A percentile compares a stretch with the other conserved stretches of the same genome.
Conservation (phyloP, 352 stramenopile species). For the Pythium brassicae region DNA sequence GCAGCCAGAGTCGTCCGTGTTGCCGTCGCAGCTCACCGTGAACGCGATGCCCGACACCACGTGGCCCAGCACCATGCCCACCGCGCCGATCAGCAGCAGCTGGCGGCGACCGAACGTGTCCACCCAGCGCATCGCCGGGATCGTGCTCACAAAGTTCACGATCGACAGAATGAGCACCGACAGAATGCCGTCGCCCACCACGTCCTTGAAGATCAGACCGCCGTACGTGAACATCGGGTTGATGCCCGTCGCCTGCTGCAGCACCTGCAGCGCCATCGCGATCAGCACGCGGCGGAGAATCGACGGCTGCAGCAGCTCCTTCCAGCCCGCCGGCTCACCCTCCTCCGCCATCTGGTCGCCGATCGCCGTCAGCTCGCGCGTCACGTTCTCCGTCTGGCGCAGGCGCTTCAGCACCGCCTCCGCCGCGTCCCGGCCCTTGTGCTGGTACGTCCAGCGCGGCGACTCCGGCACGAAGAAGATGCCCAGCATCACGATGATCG, state of each 20-base stretch:
- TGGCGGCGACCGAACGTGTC: constrained; percentile 26
- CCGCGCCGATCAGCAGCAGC: constrained; percentile 26
- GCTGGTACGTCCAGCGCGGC: neutral
- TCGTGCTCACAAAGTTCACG: constrained; percentile 31
- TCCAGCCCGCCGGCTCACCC: constrained; percentile 12
- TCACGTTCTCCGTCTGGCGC: no score
- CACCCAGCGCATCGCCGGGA: constrained; percentile 35
- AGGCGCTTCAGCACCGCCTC: no score
- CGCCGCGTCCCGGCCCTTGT: no score
- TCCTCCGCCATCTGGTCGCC: no score
- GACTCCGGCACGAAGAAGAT: constrained; percentile 2
- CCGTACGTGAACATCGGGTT: constrained; percentile 34
- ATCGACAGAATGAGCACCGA: constrained; percentile 10
- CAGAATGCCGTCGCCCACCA: constrained; percentile 26
- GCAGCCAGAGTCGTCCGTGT: no score
- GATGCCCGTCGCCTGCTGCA: constrained; percentile 13
- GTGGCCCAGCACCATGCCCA: constrained; percentile 33
- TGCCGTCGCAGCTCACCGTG: no score
- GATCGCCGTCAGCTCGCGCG: no score
- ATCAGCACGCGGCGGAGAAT: constrained; percentile 27
- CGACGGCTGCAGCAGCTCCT: constrained; percentile 22
- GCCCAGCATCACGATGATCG: constrained; percentile 13
- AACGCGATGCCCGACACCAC: no score
- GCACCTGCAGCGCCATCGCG: constrained; percentile 26
- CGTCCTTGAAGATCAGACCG: constrained; percentile 29